These are phyloP conservation scores for Phytophthora tentaculata DNA, from an alignment of 352 stramenopile species.

Conservation along the genomic window DNA sequence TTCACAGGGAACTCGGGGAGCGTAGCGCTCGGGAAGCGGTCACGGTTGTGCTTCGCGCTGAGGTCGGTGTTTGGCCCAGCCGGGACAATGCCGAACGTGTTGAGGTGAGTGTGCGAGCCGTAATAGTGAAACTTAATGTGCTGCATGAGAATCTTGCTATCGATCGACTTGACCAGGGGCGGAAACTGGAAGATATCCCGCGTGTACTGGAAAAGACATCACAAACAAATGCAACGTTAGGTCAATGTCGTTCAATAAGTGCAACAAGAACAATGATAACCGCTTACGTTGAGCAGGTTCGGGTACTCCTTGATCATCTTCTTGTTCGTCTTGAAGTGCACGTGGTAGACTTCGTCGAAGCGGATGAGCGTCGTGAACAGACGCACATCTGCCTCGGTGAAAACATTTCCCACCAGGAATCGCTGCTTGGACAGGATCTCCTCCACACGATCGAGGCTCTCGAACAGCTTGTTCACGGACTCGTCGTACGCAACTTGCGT, in stretches of 20 bases:
- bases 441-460: conserved; percentile 74
- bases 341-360: conserved; percentile 87
- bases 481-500: conserved; percentile 91
- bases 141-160: conserved; percentile 80
- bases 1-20: conserved; percentile 40
- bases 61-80: conserved; percentile 69
- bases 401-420: conserved; percentile 63
- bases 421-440: conserved; percentile 67
- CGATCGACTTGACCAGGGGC: conserved; percentile 85
- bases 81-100: conserved; percentile 94
- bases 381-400: conserved; percentile 84
- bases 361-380: conserved; percentile 85
- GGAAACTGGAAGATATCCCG: conserved; percentile 94
- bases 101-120: conserved; percentile 93
- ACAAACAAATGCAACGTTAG: conserved; percentile 11
- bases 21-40: conserved; percentile 52
- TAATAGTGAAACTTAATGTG: conserved; percentile 99
- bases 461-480: conserved; percentile 73
- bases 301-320: conserved; percentile 89
- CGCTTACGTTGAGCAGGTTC: conserved; percentile 82
- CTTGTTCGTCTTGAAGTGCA: conserved; percentile 92
- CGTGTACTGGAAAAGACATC: conserved; percentile 53
- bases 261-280: background rate
- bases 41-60: conserved; percentile 68
- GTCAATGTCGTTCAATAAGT: background rate